These are phyloP conservation scores for Omphalea diandra DNA, from an alignment of 441 rosid species.

Conservation along the genomic window DNA sequence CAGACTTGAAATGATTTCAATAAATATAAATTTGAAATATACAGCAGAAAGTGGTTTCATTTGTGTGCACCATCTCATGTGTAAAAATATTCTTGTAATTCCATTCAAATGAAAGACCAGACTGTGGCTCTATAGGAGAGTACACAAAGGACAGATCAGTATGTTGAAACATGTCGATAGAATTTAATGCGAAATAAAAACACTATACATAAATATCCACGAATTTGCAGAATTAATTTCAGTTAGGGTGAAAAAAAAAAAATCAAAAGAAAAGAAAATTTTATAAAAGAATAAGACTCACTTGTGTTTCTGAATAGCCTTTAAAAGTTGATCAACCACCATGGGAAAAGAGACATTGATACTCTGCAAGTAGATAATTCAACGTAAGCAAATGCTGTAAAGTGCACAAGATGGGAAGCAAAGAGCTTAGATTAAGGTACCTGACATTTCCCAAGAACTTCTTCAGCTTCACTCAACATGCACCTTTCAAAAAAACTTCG, in stretches of 20 bases:
- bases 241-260: conserved; percentile 2
- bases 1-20: neutral
- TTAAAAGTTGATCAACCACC: conserved; percentile 42
- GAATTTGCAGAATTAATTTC: conserved; percentile 5
- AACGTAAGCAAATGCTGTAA: neutral
- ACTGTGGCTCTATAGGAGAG: neutral
- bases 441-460: conserved; percentile 49
- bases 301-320: conserved; percentile 52
- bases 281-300: conserved; percentile 28
- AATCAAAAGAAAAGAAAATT: neutral
- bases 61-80: neutral
- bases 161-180: neutral
- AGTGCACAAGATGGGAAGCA: neutral
- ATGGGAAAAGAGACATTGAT: conserved; percentile 39
- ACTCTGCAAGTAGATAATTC: conserved; percentile 38
- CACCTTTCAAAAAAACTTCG: conserved; percentile 37
- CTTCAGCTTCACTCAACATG: conserved; percentile 55
- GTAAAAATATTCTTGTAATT: neutral
- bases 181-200: conserved; percentile 2
- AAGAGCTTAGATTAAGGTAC: conserved; percentile 27
- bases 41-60: neutral
- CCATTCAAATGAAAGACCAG: neutral
- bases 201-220: neutral
- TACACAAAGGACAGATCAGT: neutral
- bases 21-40: too few species aligned